Conservation (phyloP, 176 grass and related monocot genomes). For the Oryza australiensis region DNA sequence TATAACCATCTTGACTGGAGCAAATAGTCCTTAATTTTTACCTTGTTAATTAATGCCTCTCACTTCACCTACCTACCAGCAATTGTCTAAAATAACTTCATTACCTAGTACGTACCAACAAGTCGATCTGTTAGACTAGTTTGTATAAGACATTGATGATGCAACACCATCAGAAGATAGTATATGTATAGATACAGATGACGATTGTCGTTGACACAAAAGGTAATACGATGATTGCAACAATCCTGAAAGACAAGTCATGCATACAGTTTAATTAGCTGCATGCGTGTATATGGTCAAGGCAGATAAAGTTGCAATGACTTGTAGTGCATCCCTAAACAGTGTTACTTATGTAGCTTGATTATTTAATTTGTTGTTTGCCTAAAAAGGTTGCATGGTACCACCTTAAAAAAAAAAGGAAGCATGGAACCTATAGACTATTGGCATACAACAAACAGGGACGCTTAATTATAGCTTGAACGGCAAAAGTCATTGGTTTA, state of each 20-base stretch:
- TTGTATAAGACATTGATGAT: neutral
- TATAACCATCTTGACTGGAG: neutral
- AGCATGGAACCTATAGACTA: neutral
- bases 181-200: neutral
- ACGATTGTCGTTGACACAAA: conserved; percentile 5
- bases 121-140: conserved; percentile 20
- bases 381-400: neutral
- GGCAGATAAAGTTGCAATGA: conserved; percentile 23
- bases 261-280: neutral
- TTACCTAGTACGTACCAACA: neutral
- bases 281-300: neutral
- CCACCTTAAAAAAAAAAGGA: neutral
- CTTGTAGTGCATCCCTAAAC: neutral
- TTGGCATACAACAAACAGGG: neutral
- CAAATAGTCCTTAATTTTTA: neutral
- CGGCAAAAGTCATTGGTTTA: conserved; percentile 2
- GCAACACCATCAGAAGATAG: neutral
- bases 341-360: neutral
- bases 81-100: neutral
- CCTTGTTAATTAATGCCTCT: neutral
- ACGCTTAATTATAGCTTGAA: neutral
- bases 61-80: neutral
- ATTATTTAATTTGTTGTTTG: neutral
- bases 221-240: conserved; percentile 31
- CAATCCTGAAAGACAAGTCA: conserved; percentile 25